Conservation (phyloP, 2,329 filamentous ascomycete species). For the Fusarium penzigii region DNA sequence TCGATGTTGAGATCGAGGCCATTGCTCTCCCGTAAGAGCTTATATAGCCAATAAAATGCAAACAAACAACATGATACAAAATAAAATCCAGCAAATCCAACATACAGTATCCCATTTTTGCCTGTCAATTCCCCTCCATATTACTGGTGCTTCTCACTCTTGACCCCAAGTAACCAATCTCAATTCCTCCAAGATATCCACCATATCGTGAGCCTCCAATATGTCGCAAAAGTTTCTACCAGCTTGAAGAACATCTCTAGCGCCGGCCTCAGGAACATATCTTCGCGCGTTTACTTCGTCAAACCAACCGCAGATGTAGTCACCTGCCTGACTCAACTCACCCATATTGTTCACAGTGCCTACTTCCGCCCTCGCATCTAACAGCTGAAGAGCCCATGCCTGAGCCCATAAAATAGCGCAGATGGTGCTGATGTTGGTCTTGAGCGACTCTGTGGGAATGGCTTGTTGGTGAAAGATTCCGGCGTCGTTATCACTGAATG, state of each 20-base stretch:
- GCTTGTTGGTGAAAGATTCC: background rate
- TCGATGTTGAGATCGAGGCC: conserved; percentile 87
- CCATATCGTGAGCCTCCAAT: background rate
- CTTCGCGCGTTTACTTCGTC: background rate
- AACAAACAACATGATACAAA: conserved; percentile 1
- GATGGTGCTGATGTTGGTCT: conserved; percentile 2
- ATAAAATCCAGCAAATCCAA: background rate
- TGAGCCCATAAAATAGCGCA: conserved; percentile 6
- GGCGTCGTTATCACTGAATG: background rate
- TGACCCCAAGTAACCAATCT: background rate
- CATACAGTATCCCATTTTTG: background rate
- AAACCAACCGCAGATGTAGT: background rate
- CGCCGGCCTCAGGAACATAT: background rate
- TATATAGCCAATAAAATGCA: background rate
- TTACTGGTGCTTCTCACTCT: background rate
- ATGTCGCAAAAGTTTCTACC: conserved; percentile 1
- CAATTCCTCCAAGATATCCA: background rate
- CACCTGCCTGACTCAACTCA: background rate
- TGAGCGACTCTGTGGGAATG: conserved; percentile 1
- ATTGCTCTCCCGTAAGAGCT: conserved; percentile 65
- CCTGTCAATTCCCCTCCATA: background rate
- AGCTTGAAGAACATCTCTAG: background rate
- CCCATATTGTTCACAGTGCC: background rate
- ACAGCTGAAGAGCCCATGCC: conserved; percentile 1
- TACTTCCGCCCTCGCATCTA: background rate